phyloP scores from a whole-genome alignment of 768 basidiomycete species.

The Suillus hirtellus region DNA sequence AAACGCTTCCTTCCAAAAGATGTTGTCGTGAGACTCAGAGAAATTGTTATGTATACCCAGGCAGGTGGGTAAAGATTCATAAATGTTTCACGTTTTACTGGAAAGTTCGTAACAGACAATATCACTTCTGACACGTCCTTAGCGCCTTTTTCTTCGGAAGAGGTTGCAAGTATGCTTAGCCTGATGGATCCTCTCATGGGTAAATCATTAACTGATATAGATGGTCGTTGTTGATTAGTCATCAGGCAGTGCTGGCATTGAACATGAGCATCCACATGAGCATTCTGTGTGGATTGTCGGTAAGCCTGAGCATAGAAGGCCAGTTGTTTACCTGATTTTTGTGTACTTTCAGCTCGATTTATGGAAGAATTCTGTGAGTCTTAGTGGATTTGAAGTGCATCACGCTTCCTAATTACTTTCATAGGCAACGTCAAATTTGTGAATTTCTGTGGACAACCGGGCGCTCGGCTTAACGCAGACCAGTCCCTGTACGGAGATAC shows the following conservation, averaged over 20 bases:
- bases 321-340: not conserved
- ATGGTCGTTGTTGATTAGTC: not conserved
- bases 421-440: slow-evolving; percentile 31
- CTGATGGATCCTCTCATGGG: slow-evolving; percentile 3
- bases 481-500: slow-evolving; percentile 22
- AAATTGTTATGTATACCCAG: slow-evolving; percentile 1
- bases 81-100: not conserved
- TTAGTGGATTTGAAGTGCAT: not conserved
- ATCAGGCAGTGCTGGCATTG: not conserved
- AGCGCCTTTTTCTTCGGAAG: slow-evolving; percentile 1
- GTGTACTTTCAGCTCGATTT: not conserved
- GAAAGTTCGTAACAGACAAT: not conserved
- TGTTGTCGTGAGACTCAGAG: not conserved
- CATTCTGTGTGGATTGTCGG: slow-evolving; percentile 5
- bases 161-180: slow-evolving; percentile 3
- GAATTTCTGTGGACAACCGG: slow-evolving; percentile 18
- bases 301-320: not conserved
- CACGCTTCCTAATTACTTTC: not conserved
- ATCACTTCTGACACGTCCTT: slow-evolving; percentile 1
- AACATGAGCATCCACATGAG: not conserved
- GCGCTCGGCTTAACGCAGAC: slow-evolving; percentile 34
- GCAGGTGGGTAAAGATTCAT: not conserved
- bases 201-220: not conserved
- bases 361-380: slow-evolving; percentile 2
- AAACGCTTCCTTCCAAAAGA: not conserved